Conservation (phyloP, 2,329 filamentous ascomycete species). For the Calonectria pteridis region DNA sequence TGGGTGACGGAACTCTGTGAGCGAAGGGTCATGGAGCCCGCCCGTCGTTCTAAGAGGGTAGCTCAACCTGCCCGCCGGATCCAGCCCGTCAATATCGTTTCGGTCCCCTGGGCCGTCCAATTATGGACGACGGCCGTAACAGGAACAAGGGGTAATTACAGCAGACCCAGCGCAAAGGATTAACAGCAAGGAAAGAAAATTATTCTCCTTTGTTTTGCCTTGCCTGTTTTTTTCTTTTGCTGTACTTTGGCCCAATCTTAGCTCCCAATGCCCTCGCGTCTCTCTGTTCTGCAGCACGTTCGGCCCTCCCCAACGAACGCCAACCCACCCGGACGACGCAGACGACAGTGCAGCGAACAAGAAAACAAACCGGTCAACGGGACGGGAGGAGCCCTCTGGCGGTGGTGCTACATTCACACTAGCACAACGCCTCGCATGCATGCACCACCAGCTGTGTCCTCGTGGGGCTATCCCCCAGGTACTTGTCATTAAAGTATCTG, state of each 20-base stretch:
- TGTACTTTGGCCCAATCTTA: not conserved
- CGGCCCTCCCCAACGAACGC: not conserved
- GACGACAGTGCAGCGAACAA: conserved; percentile 14
- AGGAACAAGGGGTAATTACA: conserved; percentile 32
- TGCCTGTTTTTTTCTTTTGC: not conserved
- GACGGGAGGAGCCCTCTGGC: conserved; percentile 46
- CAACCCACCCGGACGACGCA: not conserved
- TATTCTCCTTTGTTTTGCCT: conserved; percentile 15
- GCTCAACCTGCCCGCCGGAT: conserved; percentile 47
- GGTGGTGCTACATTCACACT: conserved; percentile 37
- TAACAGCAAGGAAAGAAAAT: conserved; percentile 21
- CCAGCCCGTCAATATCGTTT: conserved; percentile 43
- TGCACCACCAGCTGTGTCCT: conserved; percentile 40
- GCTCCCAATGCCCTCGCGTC: not conserved
- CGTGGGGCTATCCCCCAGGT: conserved; percentile 37
- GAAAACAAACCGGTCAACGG: conserved; percentile 39
- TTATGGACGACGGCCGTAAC: conserved; percentile 33
- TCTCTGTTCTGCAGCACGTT: conserved; percentile 1
- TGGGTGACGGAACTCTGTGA: conserved; percentile 22
- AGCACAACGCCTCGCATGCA: conserved; percentile 45
- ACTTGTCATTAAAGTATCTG: conserved; percentile 29
- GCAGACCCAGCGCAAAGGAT: conserved; percentile 23
- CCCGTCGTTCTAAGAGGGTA: conserved; percentile 40
- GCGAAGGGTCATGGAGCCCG: conserved; percentile 15
- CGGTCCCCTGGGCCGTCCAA: conserved; percentile 41